Base-by-base conservation (phyloP, 768 basidiomycete genomes). In the Mycena venus region DNA sequence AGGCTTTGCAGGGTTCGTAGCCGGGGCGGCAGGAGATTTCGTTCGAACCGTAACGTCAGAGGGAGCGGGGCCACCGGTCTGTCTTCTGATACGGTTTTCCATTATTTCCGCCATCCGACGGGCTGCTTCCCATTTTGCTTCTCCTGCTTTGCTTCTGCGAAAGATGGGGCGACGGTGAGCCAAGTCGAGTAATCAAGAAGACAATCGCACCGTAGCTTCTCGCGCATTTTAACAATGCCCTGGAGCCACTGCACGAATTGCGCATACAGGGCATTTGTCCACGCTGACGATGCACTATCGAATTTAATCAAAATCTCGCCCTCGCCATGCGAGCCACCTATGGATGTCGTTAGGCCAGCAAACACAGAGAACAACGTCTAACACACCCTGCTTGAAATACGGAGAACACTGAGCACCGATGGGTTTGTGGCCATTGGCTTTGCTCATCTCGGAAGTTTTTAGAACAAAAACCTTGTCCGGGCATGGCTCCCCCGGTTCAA, bases 251-350 rank as follows among this genome's bases (percentile, higher is more conserved):
- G 23, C 9, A 56, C 40, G 64, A 56, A 55, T 9, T 68, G n/a
- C 61, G 36, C n/a, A 66, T 75, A 40, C 65, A 72, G 25, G 53
- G 71, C 7, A 32, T 72, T 21, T 11, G 27, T 12, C 74, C 72
- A 58, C 76, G 66, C 65, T 73, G 75, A 38, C 55, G 66, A 31
- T 47, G 29, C 31, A 15, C 60, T 55, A 36, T 81, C 77, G 47
- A 81, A 72, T 60, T 70, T 75, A 19, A 81, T 55, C 9, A 68
- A 61, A 29, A 80, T 72, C 1, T 68, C 42, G 15, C 80, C 80
- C 9, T 71, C 44, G 3, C 62, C 69, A n/a, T 31, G 60, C 1
- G 59, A 66, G 23, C 71, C 73, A 42, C 75, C 77, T 78, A 32
- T 32, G 2, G 17, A 9, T 19, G 34, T 25, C 12, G 9, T 60